Conservation (phyloP, 495 filamentous ascomycete genomes). For the Neurospora terricola region DNA sequence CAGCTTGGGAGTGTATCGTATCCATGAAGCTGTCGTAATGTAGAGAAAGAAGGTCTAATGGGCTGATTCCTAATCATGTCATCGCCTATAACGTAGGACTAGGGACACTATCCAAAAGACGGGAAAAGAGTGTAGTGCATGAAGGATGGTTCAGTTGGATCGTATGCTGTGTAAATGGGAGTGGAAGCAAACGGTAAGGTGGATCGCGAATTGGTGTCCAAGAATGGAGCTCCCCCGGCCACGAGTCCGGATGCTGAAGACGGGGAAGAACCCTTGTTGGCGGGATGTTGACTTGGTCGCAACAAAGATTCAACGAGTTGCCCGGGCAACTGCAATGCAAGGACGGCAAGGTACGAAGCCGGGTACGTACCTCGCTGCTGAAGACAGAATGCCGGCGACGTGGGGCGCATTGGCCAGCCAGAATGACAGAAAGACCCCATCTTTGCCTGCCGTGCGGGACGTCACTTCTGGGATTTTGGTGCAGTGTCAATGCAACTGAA, state of each 20-base stretch:
- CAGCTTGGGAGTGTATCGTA: conserved; percentile 30
- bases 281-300: not conserved
- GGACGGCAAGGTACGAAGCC: not conserved
- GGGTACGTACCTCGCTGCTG: not conserved
- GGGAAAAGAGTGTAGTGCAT: not conserved
- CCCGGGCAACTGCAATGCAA: not conserved
- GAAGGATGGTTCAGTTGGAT: not conserved
- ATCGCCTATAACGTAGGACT: conserved; percentile 1
- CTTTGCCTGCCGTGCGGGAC: not conserved
- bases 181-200: not conserved
- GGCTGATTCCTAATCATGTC: conserved; percentile 21
- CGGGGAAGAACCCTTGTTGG: not conserved
- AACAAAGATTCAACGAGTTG: not conserved
- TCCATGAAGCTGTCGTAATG: conserved; percentile 29
- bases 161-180: not conserved
- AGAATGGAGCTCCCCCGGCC: not conserved
- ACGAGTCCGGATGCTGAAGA: not conserved
- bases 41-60: conserved; percentile 10
- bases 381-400: not conserved
- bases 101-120: conserved; percentile 9
- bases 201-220: conserved; percentile 3
- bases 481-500: not conserved
- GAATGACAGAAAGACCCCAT: not conserved
- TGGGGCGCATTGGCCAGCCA: not conserved
- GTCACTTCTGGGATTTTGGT: not conserved